These are phyloP conservation scores for Eimeria acervulina DNA, from an alignment of 169 alveolate genomes.

Conservation along the genomic window DNA sequence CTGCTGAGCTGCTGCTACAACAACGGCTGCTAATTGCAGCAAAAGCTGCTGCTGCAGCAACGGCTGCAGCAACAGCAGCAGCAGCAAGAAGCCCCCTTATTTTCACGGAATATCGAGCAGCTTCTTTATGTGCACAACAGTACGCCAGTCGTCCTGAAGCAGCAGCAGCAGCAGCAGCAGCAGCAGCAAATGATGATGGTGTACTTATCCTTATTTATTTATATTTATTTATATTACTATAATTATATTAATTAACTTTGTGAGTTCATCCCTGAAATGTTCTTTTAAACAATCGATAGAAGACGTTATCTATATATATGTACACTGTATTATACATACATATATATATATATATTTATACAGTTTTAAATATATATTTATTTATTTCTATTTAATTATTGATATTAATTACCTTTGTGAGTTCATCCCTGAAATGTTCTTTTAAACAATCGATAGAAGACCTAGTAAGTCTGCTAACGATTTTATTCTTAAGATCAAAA, in stretches of 20 bases:
- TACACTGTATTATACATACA: too few species aligned
- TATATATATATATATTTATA: too few species aligned
- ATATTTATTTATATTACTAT: too few species aligned
- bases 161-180: too few species aligned
- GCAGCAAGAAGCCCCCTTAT: neutral
- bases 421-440: constrained; percentile 87
- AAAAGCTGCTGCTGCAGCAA: neutral
- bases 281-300: constrained; percentile 87
- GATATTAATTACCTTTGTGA: constrained; percentile 68
- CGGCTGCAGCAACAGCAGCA: neutral
- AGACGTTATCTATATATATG: too few species aligned
- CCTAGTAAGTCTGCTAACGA: constrained; percentile 84
- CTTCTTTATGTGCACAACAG: constrained; percentile 85
- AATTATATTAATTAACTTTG: constrained; percentile 52
- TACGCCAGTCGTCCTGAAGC: constrained; percentile 85
- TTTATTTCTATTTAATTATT: too few species aligned
- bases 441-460: constrained; percentile 86
- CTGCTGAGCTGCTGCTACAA: neutral
- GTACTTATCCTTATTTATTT: too few species aligned
- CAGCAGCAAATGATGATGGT: too few species aligned
- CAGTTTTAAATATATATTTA: too few species aligned
- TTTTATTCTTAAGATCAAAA: constrained; percentile 91
- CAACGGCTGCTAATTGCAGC: neutral
- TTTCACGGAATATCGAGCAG: constrained; percentile 66
- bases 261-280: constrained; percentile 87